Conservation (phyloP, 129 eudicot species). For the Arctium lappa region DNA sequence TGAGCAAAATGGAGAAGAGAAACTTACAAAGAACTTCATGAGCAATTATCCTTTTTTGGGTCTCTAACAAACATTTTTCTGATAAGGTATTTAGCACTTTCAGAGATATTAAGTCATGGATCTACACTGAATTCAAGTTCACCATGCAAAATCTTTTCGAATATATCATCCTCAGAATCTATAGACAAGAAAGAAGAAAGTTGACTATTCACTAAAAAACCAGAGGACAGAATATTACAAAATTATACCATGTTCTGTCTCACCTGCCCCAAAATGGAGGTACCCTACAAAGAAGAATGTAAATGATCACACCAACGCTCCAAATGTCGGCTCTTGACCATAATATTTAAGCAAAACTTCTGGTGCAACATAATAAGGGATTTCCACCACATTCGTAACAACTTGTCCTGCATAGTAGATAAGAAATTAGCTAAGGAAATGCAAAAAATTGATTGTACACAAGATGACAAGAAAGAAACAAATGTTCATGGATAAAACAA, state of each 20-base stretch:
- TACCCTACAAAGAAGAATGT: constrained; percentile 62
- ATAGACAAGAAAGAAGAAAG: not conserved
- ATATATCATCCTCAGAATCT: constrained; percentile 71
- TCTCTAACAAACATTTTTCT: too few relatives aligned
- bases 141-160: constrained; percentile 63
- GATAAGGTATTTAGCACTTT: too few relatives aligned
- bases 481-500: too few relatives aligned
- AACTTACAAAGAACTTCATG: too few relatives aligned
- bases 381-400: constrained; percentile 71
- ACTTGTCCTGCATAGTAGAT: constrained; percentile 36
- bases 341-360: constrained; percentile 66
- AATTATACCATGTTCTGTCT: constrained; percentile 1
- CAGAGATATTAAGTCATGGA: not conserved
- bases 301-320: constrained; percentile 78
- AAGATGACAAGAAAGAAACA: too few relatives aligned
- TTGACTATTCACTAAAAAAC: not conserved
- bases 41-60: too few relatives aligned
- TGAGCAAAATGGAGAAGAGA: too few relatives aligned
- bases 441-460: too few relatives aligned
- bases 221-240: not conserved
- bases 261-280: constrained; percentile 78
- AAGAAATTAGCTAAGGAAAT: not conserved
- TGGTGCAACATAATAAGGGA: constrained; percentile 95
- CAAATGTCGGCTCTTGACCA: constrained; percentile 74
- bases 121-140: constrained; percentile 53